A percentile compares a stretch with the other conserved stretches of the same genome.
phyloP scores from a whole-genome alignment of 352 stramenopile species.

The Phytophthora tubulina region DNA sequence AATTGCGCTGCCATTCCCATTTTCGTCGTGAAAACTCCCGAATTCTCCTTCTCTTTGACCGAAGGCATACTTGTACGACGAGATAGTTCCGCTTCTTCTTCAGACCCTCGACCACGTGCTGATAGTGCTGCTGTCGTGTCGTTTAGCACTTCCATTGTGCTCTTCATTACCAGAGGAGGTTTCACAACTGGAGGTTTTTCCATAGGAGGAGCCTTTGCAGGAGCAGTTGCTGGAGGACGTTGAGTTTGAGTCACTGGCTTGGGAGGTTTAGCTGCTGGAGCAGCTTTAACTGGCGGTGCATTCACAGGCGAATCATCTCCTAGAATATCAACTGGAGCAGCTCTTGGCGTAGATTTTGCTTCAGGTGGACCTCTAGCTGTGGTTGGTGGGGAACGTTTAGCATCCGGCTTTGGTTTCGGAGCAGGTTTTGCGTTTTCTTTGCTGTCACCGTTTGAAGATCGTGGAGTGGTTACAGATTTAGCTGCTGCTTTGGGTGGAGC shows the following conservation, averaged over 20 bases:
- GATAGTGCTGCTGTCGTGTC: conserved; percentile 61
- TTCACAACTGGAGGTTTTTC: conserved; percentile 44
- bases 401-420: conserved; percentile 36
- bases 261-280: conserved; percentile 30
- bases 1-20: conserved; percentile 65
- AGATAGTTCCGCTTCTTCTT: conserved; percentile 31
- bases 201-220: conserved; percentile 11
- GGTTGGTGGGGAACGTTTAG: conserved; percentile 40
- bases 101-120: conserved; percentile 34
- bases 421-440: conserved; percentile 29
- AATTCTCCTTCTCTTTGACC: conserved; percentile 16
- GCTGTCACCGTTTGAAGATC: conserved; percentile 24
- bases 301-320: conserved; percentile 33
- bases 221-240: conserved; percentile 24
- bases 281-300: conserved; percentile 12
- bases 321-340: conserved; percentile 55
- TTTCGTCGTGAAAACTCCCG: conserved; percentile 44
- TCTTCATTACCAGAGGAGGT: conserved; percentile 58
- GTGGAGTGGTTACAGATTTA: conserved; percentile 27
- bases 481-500: conserved; percentile 33
- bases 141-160: conserved; percentile 77
- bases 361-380: conserved; percentile 33
- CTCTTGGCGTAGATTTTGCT: conserved; percentile 41
- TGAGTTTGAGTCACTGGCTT: conserved; percentile 24
- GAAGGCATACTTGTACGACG: conserved; percentile 24